Base-by-base conservation (phyloP, 495 filamentous ascomycete genomes). In the Penicillium argentinense region DNA sequence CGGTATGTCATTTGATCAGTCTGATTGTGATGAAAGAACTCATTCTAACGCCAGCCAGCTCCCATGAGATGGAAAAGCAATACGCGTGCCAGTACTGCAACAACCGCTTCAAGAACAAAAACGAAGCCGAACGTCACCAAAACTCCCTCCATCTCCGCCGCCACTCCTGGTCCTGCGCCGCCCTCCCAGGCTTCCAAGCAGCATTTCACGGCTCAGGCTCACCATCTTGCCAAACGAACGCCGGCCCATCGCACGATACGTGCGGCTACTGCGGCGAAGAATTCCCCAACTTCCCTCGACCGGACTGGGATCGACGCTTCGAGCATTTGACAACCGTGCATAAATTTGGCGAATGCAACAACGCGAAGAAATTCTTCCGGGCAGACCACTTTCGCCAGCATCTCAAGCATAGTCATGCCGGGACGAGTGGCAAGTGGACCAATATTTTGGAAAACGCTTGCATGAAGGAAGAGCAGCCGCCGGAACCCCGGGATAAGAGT, bases 91-190 rank as follows among this genome's bases (percentile, higher is more conserved):
- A 81, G 13, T 97, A 86, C 66, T 98, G 93, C 64, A 83, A 84
- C 30, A 97, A 97, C 64, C 81, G 91, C 16, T 98, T 98, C 77
- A 98, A 98, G 68, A 98, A 98, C 73, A 98, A 98, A 67, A 98
- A 98, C 52, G 93, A 98, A 72, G 93, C 93, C 5, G 93, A 98
- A 65, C 82, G 93, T 13, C 93, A 98, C 63, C 93, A 97, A 61
- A 98, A 97, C 51, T 96, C 90, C 2, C 83, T 98, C 12, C 93
- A 98, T 66, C 81, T 97, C 5, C 83, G 93, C 30, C 85, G 85
- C n/a, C 89, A 97, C 68, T 97, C 91, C 28, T 98, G 93, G 93
- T 97, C 92, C 1, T 98, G 93, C 64, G 90, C 89, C 9, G 88
- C 90, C 1, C 75, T 98, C n/a, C 74, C 81, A 7, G 69, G 72